Base-by-base conservation (phyloP, 2,329 filamentous ascomycete genomes). In the Arthroderma sp. region DNA sequence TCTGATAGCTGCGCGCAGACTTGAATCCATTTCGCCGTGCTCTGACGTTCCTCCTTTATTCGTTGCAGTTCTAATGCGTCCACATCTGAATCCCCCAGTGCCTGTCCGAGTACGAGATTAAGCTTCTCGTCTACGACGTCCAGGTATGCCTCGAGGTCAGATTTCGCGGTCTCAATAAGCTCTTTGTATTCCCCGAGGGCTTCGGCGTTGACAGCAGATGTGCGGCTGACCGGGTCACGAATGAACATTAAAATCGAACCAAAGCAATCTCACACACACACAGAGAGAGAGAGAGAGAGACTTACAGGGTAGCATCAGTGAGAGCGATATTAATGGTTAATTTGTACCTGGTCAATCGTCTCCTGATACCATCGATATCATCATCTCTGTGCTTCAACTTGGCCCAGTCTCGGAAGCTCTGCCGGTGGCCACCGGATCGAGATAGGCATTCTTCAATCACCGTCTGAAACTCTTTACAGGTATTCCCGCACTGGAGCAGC, bases 1-100 rank as follows among this genome's bases (percentile, higher is more conserved):
- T 52, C 47, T 6, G 53, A 60, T 32, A 59, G 51, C 39, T 56
- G 48, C 27, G 52, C 50, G 40, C 53, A 62, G 38, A 62, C 59
- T 44, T 61, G 47, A 29, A 62, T 54, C 43, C 53, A 58, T 46
- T 57, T 60, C 44, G 58, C 49, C 9, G 56, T 57, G 42, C 57
- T 61, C 34, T 54, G 22, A 30, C 51, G 51, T 48, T 61, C 55
- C 31, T 60, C 53, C 38, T 53, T 55, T 36, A 60, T 51, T n/a
- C 38, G 45, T 30, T 47, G 50, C n/a, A 58, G 47, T 41, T 60
- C 56, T 5, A 40, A 44, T 32, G 48, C 40, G 51, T 57, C 53
- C 43, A 40, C 9, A 39, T 50, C 41, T 15, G 54, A 47, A 6
- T 47, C 42, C n/a, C 44, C 33, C 32, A 41, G 31, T 10, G 38